Evolutionary conservation across 2,329 filamentous ascomycete genomes (phyloP).

Genomic region (Fusarium sp.): DNA sequence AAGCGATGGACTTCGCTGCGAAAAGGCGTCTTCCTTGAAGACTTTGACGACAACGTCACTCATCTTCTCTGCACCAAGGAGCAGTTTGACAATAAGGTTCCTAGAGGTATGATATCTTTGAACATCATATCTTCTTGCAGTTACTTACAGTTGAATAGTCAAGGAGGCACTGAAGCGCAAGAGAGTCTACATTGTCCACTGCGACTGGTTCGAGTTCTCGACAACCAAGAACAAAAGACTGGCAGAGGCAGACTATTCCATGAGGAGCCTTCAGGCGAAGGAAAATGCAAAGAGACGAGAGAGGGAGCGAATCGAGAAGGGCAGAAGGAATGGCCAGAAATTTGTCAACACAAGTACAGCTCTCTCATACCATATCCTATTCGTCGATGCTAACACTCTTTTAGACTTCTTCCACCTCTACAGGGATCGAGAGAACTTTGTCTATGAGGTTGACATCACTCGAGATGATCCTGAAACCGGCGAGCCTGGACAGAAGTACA

Average conservation of each 20-base stretch:
- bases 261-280: slow-evolving; percentile 53
- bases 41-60: slow-evolving; percentile 70
- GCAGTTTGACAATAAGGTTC: slow-evolving; percentile 65
- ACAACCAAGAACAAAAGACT: slow-evolving; percentile 50
- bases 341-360: slow-evolving; percentile 63
- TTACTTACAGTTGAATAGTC: slow-evolving; percentile 48
- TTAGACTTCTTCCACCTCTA: slow-evolving; percentile 75
- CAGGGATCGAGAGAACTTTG: slow-evolving; percentile 71
- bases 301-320: slow-evolving; percentile 53
- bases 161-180: slow-evolving; percentile 55
- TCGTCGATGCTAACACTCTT: not conserved
- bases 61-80: slow-evolving; percentile 78
- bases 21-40: slow-evolving; percentile 68
- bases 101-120: slow-evolving; percentile 52
- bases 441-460: slow-evolving; percentile 72
- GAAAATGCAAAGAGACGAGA: slow-evolving; percentile 51
- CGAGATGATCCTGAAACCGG: slow-evolving; percentile 61
- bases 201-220: slow-evolving; percentile 68
- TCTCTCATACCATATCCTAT: not conserved
- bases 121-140: not conserved
- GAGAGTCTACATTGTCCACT: slow-evolving; percentile 58
- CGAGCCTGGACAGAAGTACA: slow-evolving; percentile 69
- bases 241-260: slow-evolving; percentile 57
- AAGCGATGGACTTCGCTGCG: slow-evolving; percentile 74
- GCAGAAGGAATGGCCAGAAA: slow-evolving; percentile 57